Conservation (phyloP, 345 rosid species). For the Syzygium aromaticum region DNA sequence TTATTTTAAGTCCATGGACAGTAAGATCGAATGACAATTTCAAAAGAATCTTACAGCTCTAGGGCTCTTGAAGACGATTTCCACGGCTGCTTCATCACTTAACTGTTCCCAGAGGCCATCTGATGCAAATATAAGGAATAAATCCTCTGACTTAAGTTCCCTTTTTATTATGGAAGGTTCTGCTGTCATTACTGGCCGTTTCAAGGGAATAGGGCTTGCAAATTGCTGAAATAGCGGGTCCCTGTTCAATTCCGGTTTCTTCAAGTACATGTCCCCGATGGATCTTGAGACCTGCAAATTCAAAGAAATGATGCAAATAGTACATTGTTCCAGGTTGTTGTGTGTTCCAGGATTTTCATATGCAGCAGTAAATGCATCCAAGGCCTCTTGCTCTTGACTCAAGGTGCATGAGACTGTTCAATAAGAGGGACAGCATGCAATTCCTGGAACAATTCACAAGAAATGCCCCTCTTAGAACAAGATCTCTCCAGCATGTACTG, state of each 20-base stretch:
- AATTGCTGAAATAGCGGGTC: slow-evolving; percentile 76
- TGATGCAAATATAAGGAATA: slow-evolving; percentile 90
- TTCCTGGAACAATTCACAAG: slow-evolving; percentile 34
- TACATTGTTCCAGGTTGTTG: too few relatives aligned
- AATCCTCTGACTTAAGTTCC: slow-evolving; percentile 65
- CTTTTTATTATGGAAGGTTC: slow-evolving; percentile 79
- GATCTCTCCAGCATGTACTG: slow-evolving; percentile 1
- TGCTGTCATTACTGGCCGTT: slow-evolving; percentile 77
- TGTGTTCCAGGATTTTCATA: too few relatives aligned
- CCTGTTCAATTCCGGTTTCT: slow-evolving; percentile 80
- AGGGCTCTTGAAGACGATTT: slow-evolving; percentile 75
- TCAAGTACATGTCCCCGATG: slow-evolving; percentile 89
- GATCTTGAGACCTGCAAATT: slow-evolving; percentile 84
- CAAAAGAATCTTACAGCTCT: slow-evolving; percentile 54
- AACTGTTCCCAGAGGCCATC: slow-evolving; percentile 99
- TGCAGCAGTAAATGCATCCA: too few relatives aligned
- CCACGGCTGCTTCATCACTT: slow-evolving; percentile 78
- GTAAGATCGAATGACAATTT: not conserved
- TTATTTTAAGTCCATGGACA: not conserved
- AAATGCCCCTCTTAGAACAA: slow-evolving; percentile 5
- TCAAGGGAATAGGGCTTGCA: slow-evolving; percentile 66
- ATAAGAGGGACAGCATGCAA: slow-evolving; percentile 31
- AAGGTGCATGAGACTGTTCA: slow-evolving; percentile 16
- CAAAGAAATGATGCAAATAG: too few relatives aligned
- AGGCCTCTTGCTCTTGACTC: slow-evolving; percentile 9